Percentiles rank a stretch among this genome's conserved stretches.
Evolutionary conservation across 768 basidiomycete species (phyloP).

Genomic region (Tylopilus vinaceipallidus): DNA sequence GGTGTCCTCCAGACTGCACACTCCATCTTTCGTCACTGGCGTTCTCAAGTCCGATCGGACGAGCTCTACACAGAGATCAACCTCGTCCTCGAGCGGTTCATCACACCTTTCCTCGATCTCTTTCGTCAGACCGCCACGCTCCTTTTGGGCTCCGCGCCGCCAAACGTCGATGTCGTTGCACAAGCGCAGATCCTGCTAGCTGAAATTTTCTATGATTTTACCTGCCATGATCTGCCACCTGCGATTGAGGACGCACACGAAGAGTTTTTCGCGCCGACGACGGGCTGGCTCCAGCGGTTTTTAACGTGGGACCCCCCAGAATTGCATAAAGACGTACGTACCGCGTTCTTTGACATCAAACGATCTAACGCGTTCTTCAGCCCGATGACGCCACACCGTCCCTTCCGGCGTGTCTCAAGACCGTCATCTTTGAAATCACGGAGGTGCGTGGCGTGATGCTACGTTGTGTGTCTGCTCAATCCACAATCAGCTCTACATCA

Average conservation of each 20-base stretch:
- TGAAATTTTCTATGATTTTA: constrained; percentile 92
- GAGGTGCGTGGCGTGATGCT: constrained; percentile 52
- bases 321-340: constrained; percentile 61
- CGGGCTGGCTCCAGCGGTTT: constrained; percentile 78
- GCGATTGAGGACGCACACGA: constrained; percentile 86
- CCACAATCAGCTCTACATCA: constrained; percentile 63
- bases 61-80: constrained; percentile 89
- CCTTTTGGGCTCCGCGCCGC: constrained; percentile 43
- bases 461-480: neutral
- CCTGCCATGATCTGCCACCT: constrained; percentile 92
- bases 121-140: constrained; percentile 65
- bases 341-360: neutral
- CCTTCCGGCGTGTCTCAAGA: constrained; percentile 86
- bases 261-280: constrained; percentile 72
- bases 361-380: constrained; percentile 35
- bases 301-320: constrained; percentile 75
- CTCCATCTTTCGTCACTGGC: constrained; percentile 93
- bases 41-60: constrained; percentile 86
- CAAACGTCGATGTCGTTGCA: constrained; percentile 52
- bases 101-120: constrained; percentile 77
- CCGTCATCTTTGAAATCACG: constrained; percentile 84
- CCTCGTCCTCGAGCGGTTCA: constrained; percentile 81
- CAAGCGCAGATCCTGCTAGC: constrained; percentile 76
- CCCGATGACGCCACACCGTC: constrained; percentile 81
- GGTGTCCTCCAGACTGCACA: constrained; percentile 93